Conservation (phyloP, 345 rosid species). For the Fremontodendron californicum region DNA sequence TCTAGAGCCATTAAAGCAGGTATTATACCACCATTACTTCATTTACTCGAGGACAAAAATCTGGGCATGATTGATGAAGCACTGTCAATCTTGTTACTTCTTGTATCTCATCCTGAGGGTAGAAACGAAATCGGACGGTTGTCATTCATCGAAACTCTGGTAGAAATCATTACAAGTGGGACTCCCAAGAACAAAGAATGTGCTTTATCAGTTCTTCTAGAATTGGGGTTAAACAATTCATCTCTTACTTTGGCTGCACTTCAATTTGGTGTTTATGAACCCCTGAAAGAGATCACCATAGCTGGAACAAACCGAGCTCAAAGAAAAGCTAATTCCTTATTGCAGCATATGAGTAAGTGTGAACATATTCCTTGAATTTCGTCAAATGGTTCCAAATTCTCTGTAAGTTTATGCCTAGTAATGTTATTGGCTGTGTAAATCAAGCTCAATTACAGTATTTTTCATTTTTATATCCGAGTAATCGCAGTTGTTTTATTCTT, state of each 20-base stretch:
- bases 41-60: conserved; percentile 39
- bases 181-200: conserved; percentile 68
- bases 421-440: not conserved
- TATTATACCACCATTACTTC: conserved; percentile 42
- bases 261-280: conserved; percentile 54
- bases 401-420: conserved; percentile 3
- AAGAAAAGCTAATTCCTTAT: conserved; percentile 57
- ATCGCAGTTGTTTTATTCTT: not conserved
- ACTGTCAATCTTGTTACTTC: conserved; percentile 50
- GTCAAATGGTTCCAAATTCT: not conserved
- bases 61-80: conserved; percentile 61
- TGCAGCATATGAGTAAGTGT: conserved; percentile 59
- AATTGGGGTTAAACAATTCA: conserved; percentile 43
- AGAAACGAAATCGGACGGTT: conserved; percentile 34
- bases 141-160: conserved; percentile 42
- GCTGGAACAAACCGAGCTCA: conserved; percentile 54
- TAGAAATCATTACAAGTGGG: conserved; percentile 45
- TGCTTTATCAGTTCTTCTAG: conserved; percentile 45
- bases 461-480: not conserved
- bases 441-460: not conserved
- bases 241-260: conserved; percentile 41
- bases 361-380: conserved; percentile 43
- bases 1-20: conserved; percentile 54
- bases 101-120: conserved; percentile 44
- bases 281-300: conserved; percentile 37